A percentile compares a stretch with the other conserved stretches of the same genome.
These are phyloP conservation scores for Heracleum sosnowskyi DNA, from an alignment of 129 eudicot species.

Conservation along the genomic window DNA sequence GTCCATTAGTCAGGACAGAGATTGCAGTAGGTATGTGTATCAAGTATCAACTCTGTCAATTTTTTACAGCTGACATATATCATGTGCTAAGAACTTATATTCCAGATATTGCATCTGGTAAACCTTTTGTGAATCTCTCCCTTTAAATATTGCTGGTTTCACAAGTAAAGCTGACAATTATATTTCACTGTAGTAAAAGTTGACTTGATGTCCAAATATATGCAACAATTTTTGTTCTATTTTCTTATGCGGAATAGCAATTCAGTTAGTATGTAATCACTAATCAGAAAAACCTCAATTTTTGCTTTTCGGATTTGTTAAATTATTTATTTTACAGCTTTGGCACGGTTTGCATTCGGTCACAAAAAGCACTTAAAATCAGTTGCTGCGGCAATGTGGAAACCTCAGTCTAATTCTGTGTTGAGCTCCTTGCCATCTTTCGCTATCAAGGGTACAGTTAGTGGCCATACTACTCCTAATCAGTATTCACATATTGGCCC, in stretches of 20 bases:
- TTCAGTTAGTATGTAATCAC: not conserved
- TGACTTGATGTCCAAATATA: not conserved
- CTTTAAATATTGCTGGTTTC: not conserved
- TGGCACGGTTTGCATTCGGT: constrained; percentile 91
- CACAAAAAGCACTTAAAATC: constrained; percentile 86
- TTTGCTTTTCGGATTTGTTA: not conserved
- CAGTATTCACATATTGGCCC: constrained; percentile 73
- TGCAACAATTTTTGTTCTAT: not conserved
- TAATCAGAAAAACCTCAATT: not conserved
- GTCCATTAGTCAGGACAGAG: constrained; percentile 93
- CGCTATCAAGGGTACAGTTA: constrained; percentile 47
- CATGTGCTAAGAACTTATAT: not conserved
- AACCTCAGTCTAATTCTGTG: constrained; percentile 69
- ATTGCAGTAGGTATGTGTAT: constrained; percentile 97
- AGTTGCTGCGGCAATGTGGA: constrained; percentile 84
- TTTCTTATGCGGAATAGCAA: not conserved
- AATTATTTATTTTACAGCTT: constrained; percentile 44
- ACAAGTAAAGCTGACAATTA: not conserved
- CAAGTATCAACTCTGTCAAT: not conserved
- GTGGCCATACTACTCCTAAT: constrained; percentile 72
- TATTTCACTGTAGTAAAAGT: not conserved
- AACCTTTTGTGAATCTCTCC: not conserved
- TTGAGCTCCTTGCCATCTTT: constrained; percentile 60
- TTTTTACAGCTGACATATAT: not conserved
- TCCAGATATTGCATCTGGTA: not conserved